A percentile compares a stretch with the other conserved stretches of the same genome.
These are phyloP conservation scores for Fragaria iinumae DNA, from an alignment of 306 rosid genomes.

Conservation along the genomic window DNA sequence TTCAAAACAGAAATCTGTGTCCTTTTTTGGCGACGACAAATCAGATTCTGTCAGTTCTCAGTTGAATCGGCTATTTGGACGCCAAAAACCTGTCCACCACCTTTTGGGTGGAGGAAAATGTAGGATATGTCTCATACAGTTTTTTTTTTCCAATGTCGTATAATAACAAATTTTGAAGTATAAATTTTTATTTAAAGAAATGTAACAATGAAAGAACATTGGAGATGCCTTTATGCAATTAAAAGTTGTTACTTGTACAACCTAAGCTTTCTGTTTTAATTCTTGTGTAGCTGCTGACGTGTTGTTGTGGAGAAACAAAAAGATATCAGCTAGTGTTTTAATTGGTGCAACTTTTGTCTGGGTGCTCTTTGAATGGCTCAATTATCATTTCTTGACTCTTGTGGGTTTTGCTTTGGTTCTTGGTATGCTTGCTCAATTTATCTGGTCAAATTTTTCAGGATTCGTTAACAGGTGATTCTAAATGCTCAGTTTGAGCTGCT, in stretches of 20 bases:
- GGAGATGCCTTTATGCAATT: slow-evolving; percentile 1
- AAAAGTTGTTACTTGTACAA: slow-evolving; percentile 8
- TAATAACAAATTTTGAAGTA: neutral
- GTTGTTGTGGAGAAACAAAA: slow-evolving; percentile 97
- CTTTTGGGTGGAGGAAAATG: slow-evolving; percentile 93
- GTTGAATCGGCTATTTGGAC: slow-evolving; percentile 73
- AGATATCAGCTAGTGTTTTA: slow-evolving; percentile 80
- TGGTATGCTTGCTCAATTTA: slow-evolving; percentile 73
- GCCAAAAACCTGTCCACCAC: slow-evolving; percentile 73
- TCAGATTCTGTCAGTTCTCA: slow-evolving; percentile 45
- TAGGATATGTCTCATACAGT: slow-evolving; percentile 22
- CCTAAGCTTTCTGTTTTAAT: neutral
- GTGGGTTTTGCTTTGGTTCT: slow-evolving; percentile 57
- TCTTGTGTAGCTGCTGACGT: slow-evolving; percentile 79
- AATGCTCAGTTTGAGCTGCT: slow-evolving; percentile 25
- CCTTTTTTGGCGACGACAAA: slow-evolving; percentile 61
- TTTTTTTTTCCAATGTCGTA: neutral
- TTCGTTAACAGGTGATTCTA: slow-evolving; percentile 53
- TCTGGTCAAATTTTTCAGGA: slow-evolving; percentile 75
- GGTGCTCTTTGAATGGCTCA: slow-evolving; percentile 94
- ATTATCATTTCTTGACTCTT: slow-evolving; percentile 72
- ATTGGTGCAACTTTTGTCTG: slow-evolving; percentile 66
- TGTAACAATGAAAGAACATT: neutral
- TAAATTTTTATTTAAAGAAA: no score
- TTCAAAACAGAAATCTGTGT: slow-evolving; percentile 42